These are phyloP conservation scores for Chaetoceros muelleri DNA, from an alignment of 108 stramenopile genomes.

Conservation along the genomic window DNA sequence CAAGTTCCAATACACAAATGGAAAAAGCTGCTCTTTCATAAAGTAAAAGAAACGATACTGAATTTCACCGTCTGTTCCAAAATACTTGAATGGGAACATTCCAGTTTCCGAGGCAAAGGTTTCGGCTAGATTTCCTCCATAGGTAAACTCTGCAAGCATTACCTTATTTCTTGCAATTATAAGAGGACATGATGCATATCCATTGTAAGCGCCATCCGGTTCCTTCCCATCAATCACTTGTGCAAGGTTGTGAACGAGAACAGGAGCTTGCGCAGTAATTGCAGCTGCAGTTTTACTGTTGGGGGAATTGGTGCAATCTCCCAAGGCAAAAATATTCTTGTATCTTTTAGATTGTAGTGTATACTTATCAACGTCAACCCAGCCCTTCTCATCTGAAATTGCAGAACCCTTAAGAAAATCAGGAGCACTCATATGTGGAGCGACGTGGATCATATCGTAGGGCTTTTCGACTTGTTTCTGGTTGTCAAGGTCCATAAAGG, in stretches of 20 bases:
- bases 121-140: slow-evolving; percentile 21
- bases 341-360: slow-evolving; percentile 22
- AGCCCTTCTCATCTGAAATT: slow-evolving; percentile 17
- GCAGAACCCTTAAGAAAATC: slow-evolving; percentile 11
- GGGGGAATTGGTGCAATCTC: slow-evolving; percentile 29
- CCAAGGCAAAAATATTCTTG: slow-evolving; percentile 26
- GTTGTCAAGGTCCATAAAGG: slow-evolving; percentile 18
- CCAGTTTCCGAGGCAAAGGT: slow-evolving; percentile 18
- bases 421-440: slow-evolving; percentile 24
- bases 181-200: slow-evolving; percentile 30
- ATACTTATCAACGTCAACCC: slow-evolving; percentile 26
- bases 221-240: slow-evolving; percentile 9
- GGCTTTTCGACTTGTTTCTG: slow-evolving; percentile 6
- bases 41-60: slow-evolving; percentile 16
- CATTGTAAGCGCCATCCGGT: slow-evolving; percentile 19
- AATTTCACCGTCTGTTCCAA: slow-evolving; percentile 10
- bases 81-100: slow-evolving; percentile 7
- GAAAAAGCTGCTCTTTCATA: slow-evolving; percentile 14
- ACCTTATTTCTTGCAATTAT: slow-evolving; percentile 13
- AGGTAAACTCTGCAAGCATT: slow-evolving; percentile 29
- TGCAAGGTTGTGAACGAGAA: slow-evolving; percentile 25
- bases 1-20: too few species aligned
- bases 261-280: slow-evolving; percentile 21
- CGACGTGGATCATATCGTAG: slow-evolving; percentile 31
- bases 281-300: slow-evolving; percentile 37